phyloP scores from a whole-genome alignment of 2,329 filamentous ascomycete genomes.

The Venturia carpophila region DNA sequence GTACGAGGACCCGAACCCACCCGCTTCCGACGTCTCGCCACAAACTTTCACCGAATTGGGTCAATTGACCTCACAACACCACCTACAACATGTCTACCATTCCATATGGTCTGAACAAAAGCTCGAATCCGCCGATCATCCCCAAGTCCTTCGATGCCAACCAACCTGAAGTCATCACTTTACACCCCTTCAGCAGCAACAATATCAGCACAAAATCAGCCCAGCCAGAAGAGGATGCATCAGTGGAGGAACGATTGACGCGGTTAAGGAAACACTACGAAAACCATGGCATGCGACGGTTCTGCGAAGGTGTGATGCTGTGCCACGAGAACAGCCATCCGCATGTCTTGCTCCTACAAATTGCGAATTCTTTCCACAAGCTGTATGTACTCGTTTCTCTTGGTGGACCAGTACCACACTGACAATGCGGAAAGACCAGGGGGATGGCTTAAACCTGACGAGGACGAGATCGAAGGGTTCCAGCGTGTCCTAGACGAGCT shows the following conservation, averaged over 20 bases:
- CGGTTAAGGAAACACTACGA: conserved; percentile 93
- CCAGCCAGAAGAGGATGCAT: conserved; percentile 95
- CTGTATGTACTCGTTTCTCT: conserved; percentile 44
- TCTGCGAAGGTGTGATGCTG: conserved; percentile 92
- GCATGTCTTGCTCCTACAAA: conserved; percentile 97
- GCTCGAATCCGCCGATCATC: conserved; percentile 49
- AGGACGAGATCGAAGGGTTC: conserved; percentile 92
- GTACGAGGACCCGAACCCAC: not conserved
- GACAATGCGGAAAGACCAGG: conserved; percentile 53
- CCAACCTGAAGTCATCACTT: conserved; percentile 80
- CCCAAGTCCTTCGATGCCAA: conserved; percentile 80
- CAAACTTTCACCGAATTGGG: not conserved
- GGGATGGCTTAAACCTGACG: conserved; percentile 82
- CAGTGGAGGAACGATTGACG: conserved; percentile 83
- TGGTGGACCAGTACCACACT: conserved; percentile 8
- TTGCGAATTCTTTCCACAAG: conserved; percentile 99
- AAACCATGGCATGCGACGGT: conserved; percentile 89
- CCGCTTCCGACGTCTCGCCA: not conserved
- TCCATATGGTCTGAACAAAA: conserved; percentile 8
- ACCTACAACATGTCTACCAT: conserved; percentile 16
- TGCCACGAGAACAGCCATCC: conserved; percentile 99
- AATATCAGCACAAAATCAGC: conserved; percentile 98
- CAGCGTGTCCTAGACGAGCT: conserved; percentile 87
- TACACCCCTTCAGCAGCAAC: conserved; percentile 96
- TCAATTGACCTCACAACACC: not conserved